A percentile compares a stretch with the other conserved stretches of the same genome.
These are phyloP conservation scores for Urochloa ruziziensis DNA, from an alignment of 176 grass and related monocot species.

Conservation along the genomic window DNA sequence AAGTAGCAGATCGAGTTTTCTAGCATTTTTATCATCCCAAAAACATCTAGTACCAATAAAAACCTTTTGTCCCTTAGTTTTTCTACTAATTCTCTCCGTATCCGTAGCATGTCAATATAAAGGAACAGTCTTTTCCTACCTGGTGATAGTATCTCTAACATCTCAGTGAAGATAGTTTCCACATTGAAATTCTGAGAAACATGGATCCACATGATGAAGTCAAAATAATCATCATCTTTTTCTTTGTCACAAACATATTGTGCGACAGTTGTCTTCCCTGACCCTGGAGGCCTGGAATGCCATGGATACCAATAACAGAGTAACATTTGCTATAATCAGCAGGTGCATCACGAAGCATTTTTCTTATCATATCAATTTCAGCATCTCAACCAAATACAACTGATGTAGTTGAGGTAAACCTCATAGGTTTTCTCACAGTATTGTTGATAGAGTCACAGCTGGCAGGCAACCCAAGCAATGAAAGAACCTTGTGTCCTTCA, in stretches of 20 bases:
- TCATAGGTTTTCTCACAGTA: neutral
- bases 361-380: conserved; percentile 9
- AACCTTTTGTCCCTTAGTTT: neutral
- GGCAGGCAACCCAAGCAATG: neutral
- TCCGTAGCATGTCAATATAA: neutral
- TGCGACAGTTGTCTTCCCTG: conserved; percentile 19
- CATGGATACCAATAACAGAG: conserved; percentile 33
- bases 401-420: neutral
- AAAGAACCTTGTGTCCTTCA: conserved; percentile 22
- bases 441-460: neutral
- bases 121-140: neutral
- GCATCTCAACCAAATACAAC: conserved; percentile 31
- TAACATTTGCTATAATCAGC: neutral
- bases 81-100: neutral
- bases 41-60: conserved; percentile 45
- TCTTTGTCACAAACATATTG: conserved; percentile 25
- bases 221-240: neutral
- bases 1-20: neutral
- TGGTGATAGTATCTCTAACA: conserved; percentile 7
- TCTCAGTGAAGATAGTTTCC: neutral
- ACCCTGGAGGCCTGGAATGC: conserved; percentile 22
- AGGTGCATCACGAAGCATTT: neutral
- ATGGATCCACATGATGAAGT: conserved; percentile 36
- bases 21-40: neutral
- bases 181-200: conserved; percentile 24